Conservation (phyloP, 805 yeast genomes). For the Wickerhamiella dianesei region DNA sequence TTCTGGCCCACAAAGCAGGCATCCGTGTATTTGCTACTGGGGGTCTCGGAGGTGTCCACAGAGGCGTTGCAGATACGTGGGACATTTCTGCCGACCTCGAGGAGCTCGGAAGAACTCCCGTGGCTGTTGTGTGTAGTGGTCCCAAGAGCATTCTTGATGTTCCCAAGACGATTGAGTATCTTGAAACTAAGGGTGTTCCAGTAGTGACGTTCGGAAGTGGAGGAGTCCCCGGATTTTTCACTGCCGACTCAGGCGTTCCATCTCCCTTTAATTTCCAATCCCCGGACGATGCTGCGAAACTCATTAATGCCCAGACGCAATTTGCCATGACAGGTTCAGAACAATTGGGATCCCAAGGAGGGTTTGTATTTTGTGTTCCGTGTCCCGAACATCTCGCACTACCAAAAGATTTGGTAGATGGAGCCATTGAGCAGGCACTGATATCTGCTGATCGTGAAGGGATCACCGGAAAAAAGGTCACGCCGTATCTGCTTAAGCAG, state of each 20-base stretch:
- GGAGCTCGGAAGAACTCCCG: slow-evolving; percentile 69
- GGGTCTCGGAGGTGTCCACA: slow-evolving; percentile 84
- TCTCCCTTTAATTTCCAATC: slow-evolving; percentile 55
- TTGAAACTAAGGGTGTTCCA: slow-evolving; percentile 84
- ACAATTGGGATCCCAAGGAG: slow-evolving; percentile 40
- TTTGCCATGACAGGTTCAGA: slow-evolving; percentile 29
- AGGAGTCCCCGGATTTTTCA: slow-evolving; percentile 66
- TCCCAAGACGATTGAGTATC: slow-evolving; percentile 64
- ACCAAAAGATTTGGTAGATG: slow-evolving; percentile 36
- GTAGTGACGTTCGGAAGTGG: slow-evolving; percentile 50
- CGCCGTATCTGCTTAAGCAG: slow-evolving; percentile 60
- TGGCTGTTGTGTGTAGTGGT: slow-evolving; percentile 85
- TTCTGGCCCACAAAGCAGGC: slow-evolving; percentile 59
- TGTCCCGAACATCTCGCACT: slow-evolving; percentile 57
- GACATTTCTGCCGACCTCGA: slow-evolving; percentile 82
- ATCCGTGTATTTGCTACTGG: slow-evolving; percentile 84
- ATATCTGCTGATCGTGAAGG: slow-evolving; percentile 39
- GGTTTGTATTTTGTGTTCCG: slow-evolving; percentile 69
- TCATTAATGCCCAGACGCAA: slow-evolving; percentile 34
- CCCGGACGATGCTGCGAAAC: slow-evolving; percentile 46
- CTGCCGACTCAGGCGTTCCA: slow-evolving; percentile 55
- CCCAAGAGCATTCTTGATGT: slow-evolving; percentile 80
- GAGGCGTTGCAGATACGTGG: slow-evolving; percentile 59
- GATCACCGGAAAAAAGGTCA: slow-evolving; percentile 56
- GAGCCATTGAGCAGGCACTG: slow-evolving; percentile 46